These are phyloP conservation scores for Pseudogymnoascus sp. DNA, from an alignment of 2,329 filamentous ascomycete genomes.

Conservation along the genomic window DNA sequence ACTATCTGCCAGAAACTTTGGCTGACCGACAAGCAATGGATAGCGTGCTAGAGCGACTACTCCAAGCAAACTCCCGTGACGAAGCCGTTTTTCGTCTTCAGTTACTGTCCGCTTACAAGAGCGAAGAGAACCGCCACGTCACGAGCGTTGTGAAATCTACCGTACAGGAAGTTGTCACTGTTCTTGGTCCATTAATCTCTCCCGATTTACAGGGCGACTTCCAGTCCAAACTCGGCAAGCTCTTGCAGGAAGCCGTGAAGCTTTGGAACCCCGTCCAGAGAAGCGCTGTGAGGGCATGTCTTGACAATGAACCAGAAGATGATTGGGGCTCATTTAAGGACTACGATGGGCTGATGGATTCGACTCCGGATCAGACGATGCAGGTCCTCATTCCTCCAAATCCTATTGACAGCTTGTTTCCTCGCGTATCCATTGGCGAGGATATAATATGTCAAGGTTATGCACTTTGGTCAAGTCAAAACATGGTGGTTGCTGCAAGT, in stretches of 20 bases:
- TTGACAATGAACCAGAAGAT: slow-evolving; percentile 6
- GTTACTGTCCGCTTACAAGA: slow-evolving; percentile 9
- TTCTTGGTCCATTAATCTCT: slow-evolving; percentile 7
- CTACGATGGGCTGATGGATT: not conserved
- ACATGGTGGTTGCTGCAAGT: no score
- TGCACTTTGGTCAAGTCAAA: no score
- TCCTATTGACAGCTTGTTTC: slow-evolving; percentile 1
- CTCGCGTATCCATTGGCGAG: slow-evolving; percentile 8
- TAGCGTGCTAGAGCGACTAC: no score
- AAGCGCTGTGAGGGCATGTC: not conserved
- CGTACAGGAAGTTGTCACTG: slow-evolving; percentile 3
- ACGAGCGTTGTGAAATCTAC: not conserved
- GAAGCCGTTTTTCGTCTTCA: slow-evolving; percentile 10
- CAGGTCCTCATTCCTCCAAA: not conserved
- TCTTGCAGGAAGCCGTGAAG: slow-evolving; percentile 6
- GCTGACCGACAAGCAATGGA: no score
- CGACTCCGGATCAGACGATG: not conserved
- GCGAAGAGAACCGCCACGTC: not conserved
- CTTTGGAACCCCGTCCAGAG: slow-evolving; percentile 9
- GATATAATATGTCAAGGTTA: slow-evolving; percentile 10
- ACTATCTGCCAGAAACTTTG: no score
- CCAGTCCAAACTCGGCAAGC: slow-evolving; percentile 6
- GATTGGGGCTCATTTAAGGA: slow-evolving; percentile 3
- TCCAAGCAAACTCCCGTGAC: not conserved
- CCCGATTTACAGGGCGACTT: not conserved